These are phyloP conservation scores for Lachnellula hyalina DNA, from an alignment of 2,329 filamentous ascomycete genomes.

Conservation along the genomic window DNA sequence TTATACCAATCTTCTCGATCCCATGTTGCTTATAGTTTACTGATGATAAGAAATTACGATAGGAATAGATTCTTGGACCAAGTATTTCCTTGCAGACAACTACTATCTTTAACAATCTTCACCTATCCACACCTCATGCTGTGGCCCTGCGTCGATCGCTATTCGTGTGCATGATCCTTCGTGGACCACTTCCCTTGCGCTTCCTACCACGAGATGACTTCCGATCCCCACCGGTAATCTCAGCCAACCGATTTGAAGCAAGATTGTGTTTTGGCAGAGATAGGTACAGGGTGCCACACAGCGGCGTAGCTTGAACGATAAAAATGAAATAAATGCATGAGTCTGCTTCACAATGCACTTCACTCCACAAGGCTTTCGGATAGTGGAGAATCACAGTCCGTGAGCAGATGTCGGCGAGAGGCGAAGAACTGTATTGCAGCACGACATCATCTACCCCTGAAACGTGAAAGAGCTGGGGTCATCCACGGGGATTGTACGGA, in stretches of 20 bases:
- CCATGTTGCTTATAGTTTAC: background rate
- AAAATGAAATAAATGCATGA: too few relatives aligned
- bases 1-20: background rate
- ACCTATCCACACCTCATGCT: background rate
- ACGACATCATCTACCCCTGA: background rate
- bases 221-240: background rate
- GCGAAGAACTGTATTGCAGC: too few relatives aligned
- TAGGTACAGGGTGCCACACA: background rate
- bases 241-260: background rate
- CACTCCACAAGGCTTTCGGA: background rate
- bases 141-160: constrained; percentile 7
- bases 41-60: background rate
- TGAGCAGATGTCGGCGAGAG: background rate
- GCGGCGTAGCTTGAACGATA: too few relatives aligned
- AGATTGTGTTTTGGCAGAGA: background rate
- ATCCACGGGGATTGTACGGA: background rate
- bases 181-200: background rate
- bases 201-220: background rate
- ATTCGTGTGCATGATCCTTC: constrained; percentile 10
- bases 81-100: background rate
- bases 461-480: background rate
- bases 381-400: background rate
- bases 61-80: background rate
- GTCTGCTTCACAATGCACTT: background rate
- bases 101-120: background rate